Conservation (phyloP, 495 filamentous ascomycete species). For the Talaromyces trachyspermus region DNA sequence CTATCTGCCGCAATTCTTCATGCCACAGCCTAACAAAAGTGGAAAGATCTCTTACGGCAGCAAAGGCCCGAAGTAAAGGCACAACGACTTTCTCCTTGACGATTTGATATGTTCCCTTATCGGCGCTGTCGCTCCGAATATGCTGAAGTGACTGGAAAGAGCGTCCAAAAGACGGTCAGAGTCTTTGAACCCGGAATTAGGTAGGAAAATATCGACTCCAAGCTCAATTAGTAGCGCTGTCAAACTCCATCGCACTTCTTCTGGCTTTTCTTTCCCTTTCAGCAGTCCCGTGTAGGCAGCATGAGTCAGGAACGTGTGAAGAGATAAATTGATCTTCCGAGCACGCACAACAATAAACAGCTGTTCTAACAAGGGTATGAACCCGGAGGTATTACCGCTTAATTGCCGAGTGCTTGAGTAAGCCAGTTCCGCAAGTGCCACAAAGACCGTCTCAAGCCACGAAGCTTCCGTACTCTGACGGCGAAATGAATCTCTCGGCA, state of each 20-base stretch:
- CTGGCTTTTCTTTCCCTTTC: slow-evolving; percentile 19
- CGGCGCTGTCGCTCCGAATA: slow-evolving; percentile 15
- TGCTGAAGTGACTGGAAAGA: slow-evolving; percentile 19
- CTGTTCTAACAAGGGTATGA: slow-evolving; percentile 30
- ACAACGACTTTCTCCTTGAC: slow-evolving; percentile 41
- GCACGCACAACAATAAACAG: slow-evolving; percentile 38
- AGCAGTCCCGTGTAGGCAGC: slow-evolving; percentile 37
- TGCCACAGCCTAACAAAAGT: slow-evolving; percentile 64
- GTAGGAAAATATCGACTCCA: slow-evolving; percentile 62
- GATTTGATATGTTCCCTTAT: slow-evolving; percentile 16
- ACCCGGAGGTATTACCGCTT: slow-evolving; percentile 21
- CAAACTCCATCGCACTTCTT: slow-evolving; percentile 52
- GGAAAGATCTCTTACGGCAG: slow-evolving; percentile 54
- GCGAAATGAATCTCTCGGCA: slow-evolving; percentile 46
- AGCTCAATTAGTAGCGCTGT: slow-evolving; percentile 54
- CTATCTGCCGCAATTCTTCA: slow-evolving; percentile 45
- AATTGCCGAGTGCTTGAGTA: slow-evolving; percentile 32
- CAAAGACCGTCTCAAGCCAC: slow-evolving; percentile 64
- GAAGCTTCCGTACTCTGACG: slow-evolving; percentile 49
- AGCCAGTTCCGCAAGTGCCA: slow-evolving; percentile 40
- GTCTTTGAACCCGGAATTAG: slow-evolving; percentile 39
- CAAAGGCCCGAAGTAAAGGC: slow-evolving; percentile 56
- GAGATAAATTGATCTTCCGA: slow-evolving; percentile 33
- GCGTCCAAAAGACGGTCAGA: slow-evolving; percentile 33
- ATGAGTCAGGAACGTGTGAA: slow-evolving; percentile 39